A percentile compares a stretch with the other conserved stretches of the same genome.
phyloP scores from a whole-genome alignment of 192 early-diverging fungal species.

The Cetraspora pellucida region DNA sequence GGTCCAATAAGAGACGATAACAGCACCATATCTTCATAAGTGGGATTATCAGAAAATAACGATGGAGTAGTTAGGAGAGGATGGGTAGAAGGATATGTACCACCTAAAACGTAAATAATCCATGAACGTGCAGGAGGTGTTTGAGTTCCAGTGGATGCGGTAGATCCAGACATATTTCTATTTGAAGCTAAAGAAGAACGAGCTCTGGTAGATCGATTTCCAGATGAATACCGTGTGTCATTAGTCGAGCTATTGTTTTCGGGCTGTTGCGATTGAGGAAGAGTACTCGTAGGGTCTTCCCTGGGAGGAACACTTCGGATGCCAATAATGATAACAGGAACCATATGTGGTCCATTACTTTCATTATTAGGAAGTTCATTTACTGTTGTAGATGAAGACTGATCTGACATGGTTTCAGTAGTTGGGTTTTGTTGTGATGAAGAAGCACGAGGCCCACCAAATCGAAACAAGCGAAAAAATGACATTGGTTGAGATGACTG shows the following conservation, averaged over 20 bases:
- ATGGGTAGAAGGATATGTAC: constrained; percentile 19
- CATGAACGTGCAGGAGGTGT: constrained; percentile 19
- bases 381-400: background rate
- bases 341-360: constrained; percentile 22
- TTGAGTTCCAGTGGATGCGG: constrained; percentile 12
- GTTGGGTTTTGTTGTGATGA: background rate
- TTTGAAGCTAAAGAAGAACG: constrained; percentile 14
- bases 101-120: constrained; percentile 27
- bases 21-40: constrained; percentile 47
- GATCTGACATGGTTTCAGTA: background rate
- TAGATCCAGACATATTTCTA: background rate
- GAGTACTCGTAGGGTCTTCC: background rate
- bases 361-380: background rate
- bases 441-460: constrained; percentile 18
- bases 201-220: background rate
- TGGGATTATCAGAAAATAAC: constrained; percentile 28
- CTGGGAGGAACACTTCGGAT: constrained; percentile 13
- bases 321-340: constrained; percentile 26
- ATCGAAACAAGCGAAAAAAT: constrained; percentile 24
- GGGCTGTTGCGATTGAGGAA: background rate
- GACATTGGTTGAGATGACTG: constrained; percentile 17
- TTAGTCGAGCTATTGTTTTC: background rate
- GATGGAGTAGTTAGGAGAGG: constrained; percentile 19
- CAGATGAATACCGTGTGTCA: background rate
- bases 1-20: constrained; percentile 46